These are phyloP conservation scores for Xylaria curta DNA, from an alignment of 495 filamentous ascomycete genomes.

Conservation along the genomic window DNA sequence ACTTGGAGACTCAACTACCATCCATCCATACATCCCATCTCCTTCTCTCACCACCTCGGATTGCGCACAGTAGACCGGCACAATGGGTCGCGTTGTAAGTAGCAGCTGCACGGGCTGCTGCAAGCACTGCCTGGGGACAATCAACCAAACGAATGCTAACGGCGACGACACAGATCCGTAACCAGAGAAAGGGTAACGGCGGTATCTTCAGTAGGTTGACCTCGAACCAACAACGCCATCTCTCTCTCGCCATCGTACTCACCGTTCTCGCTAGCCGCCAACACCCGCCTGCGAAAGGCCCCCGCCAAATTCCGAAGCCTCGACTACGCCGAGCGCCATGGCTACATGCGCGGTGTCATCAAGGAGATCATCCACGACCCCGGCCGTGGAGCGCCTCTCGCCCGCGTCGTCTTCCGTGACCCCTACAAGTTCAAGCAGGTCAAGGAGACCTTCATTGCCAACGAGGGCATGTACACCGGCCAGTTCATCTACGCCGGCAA, in stretches of 20 bases:
- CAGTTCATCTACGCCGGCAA: slow-evolving; percentile 99
- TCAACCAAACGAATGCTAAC: slow-evolving; percentile 28
- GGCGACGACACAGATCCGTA: slow-evolving; percentile 70
- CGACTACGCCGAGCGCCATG: slow-evolving; percentile 95
- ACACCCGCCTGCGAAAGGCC: slow-evolving; percentile 91
- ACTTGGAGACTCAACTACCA: slow-evolving; percentile 34
- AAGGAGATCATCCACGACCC: slow-evolving; percentile 99
- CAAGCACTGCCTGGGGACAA: neutral
- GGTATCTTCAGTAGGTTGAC: slow-evolving; percentile 89
- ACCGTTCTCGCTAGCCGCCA: slow-evolving; percentile 38
- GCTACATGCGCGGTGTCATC: slow-evolving; percentile 94
- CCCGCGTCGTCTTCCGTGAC: slow-evolving; percentile 94
- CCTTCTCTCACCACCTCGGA: slow-evolving; percentile 37
- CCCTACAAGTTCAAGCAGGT: slow-evolving; percentile 88
- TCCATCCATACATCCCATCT: slow-evolving; percentile 28
- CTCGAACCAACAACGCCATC: slow-evolving; percentile 18
- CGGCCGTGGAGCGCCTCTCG: slow-evolving; percentile 96
- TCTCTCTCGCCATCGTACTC: slow-evolving; percentile 37
- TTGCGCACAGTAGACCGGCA: slow-evolving; percentile 43
- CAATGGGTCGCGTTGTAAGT: slow-evolving; percentile 63
- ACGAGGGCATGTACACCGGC: slow-evolving; percentile 99
- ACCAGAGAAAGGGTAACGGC: slow-evolving; percentile 98
- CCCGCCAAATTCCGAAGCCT: slow-evolving; percentile 90
- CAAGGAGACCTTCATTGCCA: slow-evolving; percentile 98
- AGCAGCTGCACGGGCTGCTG: neutral